Base-by-base conservation (phyloP, 2,329 filamentous ascomycete genomes). In the Metarhizium humberi region DNA sequence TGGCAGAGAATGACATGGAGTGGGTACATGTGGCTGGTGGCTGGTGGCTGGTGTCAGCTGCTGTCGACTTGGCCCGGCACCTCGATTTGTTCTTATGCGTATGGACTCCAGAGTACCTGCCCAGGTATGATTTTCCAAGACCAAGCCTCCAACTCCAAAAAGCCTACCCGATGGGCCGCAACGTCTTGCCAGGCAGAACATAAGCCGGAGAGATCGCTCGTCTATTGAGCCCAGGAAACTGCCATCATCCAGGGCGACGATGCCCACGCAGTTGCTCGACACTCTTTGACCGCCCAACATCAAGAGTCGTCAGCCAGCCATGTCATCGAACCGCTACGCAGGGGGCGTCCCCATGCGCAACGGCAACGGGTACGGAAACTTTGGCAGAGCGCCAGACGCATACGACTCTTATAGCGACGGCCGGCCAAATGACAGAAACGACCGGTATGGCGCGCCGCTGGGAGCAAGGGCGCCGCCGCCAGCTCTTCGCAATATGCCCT, bases 271-370 rank as follows among this genome's bases (percentile, higher is more conserved):
- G 20, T 30, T 25, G 20, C 20, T 18, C 29, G 30, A 56, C 38
- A 10, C 14, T 16, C 38, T 34, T 18, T 32, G 32, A 16, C 43
- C 48, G 25, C 45, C 53, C 49, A 36, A 55, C 29, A 20, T 43
- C 49, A 13, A 29, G 43, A 45, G 16, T 52, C 53, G 50, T 53
- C 62, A 13, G 13, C 40, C n/a, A 71, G 25, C 56, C 66, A 81
- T 81, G 79, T 71, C 78, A 78, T 71, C 78, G 61, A 75, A 75
- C 67, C 74, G 78, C 63, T 78, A 77, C 68, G 77, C 49, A 36
- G 57, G 74, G 63, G 69, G 53, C 13, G 43, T 64, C 58, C 66
- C 77, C 55, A 62, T 63, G 57, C 69, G 64, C 60, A 63, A 64
- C 60, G 72, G 71, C 59, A 69, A 71, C 54, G 70, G 73, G 50